Base-by-base conservation (phyloP, 108 stramenopile genomes). In the Bacterosira constricta region DNA sequence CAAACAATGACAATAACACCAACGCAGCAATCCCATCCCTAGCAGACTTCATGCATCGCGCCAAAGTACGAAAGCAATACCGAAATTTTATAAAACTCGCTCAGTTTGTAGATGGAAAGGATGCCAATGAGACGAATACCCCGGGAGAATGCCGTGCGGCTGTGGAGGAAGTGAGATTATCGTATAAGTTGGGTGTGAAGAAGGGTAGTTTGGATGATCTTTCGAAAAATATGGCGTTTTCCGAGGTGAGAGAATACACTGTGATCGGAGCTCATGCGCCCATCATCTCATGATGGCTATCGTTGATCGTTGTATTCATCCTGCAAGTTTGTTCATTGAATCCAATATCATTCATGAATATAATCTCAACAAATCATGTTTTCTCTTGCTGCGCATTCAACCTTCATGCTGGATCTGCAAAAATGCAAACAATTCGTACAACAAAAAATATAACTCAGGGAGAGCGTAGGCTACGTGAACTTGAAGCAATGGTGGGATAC, bases 11-110 rank as follows among this genome's bases (percentile, higher is more conserved):
- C 10, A 41, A 67, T 21, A n/a, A n/a, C n/a, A n/a, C n/a, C n/a
- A n/a, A n/a, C n/a, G n/a, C n/a, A n/a, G 67, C 45, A 29, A 66
- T 91, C 9, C 90, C 88, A 4, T 85, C 86, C 17, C 73, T 89
- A 61, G 84, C 84, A 41, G 90, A 91, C 50, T 91, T 91, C 45
- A 73, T 91, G 10, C 88, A 91, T 77, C 75, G 85, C 2, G 58
- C 76, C 45, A 85, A 78, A 12, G 88, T 91, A 15, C 49, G 78
- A 2, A 53, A 84, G 41, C 77, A 88, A 62, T 91, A 91, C 57
- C 77, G 90, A 35, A 82, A 77, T 45, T 91, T 83, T 63, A 35
- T 91, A 4, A 70, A 79, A 23, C 76, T 84, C 38, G 80, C 87
- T 8, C 71, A 66, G 5, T 62, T 63, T 46, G 71, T 82, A 5